phyloP scores from a whole-genome alignment of 139 green algal genomes.

The Chlamydomonas incerta region DNA sequence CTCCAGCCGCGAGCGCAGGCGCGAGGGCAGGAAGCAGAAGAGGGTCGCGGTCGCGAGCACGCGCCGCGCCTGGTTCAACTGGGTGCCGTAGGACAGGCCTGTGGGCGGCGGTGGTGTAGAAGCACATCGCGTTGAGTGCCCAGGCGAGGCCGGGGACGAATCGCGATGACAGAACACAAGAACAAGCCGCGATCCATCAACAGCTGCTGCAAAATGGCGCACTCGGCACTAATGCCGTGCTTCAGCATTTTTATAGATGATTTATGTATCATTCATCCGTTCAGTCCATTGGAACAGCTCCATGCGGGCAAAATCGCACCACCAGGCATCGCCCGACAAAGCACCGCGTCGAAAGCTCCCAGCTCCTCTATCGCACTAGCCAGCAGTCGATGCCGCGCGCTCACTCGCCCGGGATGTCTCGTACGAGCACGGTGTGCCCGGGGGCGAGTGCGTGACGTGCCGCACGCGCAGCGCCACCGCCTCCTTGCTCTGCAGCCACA shows the following conservation, averaged over 20 bases:
- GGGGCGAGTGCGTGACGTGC: conserved; percentile 61
- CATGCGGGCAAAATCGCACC: too few relatives aligned
- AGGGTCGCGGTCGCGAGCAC: neutral
- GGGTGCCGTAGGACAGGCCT: conserved; percentile 59
- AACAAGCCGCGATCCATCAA: neutral
- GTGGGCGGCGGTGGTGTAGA: neutral
- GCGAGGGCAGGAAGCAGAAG: neutral
- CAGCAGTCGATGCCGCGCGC: too few relatives aligned
- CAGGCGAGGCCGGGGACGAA: too few relatives aligned
- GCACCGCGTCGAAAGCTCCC: too few relatives aligned
- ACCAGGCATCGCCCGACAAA: too few relatives aligned
- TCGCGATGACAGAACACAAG: too few relatives aligned
- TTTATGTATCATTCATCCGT: too few relatives aligned
- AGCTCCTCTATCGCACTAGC: too few relatives aligned
- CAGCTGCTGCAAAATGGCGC: neutral
- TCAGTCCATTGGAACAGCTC: too few relatives aligned
- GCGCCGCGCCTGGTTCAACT: neutral
- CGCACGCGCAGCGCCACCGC: conserved; percentile 67
- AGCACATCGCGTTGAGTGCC: too few relatives aligned
- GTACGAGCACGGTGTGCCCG: conserved; percentile 70
- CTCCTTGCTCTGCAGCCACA: conserved; percentile 70
- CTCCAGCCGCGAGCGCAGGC: neutral
- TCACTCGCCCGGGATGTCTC: conserved; percentile 69
- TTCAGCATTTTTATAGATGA: too few relatives aligned
- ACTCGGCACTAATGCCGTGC: neutral